Evolutionary conservation across 306 rosid genomes (phyloP).

Genomic region (Trifolium subterraneum): DNA sequence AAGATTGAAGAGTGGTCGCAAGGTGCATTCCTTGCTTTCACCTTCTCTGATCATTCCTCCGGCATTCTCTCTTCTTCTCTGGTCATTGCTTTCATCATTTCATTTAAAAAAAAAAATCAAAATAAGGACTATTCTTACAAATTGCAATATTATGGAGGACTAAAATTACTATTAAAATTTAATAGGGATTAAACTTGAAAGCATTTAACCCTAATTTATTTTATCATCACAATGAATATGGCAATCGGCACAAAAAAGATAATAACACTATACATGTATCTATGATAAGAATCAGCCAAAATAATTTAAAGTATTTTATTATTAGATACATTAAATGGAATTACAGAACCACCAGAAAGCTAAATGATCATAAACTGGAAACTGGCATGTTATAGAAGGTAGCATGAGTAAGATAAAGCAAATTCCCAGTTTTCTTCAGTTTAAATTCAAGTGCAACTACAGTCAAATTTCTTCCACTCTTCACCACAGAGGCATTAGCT

Average conservation of each 20-base stretch:
- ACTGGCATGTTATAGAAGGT: constrained; percentile 53
- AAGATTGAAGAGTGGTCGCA: too few species aligned
- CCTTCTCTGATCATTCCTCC: too few species aligned
- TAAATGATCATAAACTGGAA: constrained; percentile 44
- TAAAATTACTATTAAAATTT: too few species aligned
- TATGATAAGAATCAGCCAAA: background rate
- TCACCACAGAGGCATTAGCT: constrained; percentile 66
- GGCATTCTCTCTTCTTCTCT: too few species aligned
- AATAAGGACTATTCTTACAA: too few species aligned
- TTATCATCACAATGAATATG: constrained; percentile 6
- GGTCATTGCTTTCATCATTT: too few species aligned
- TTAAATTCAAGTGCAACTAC: constrained; percentile 66
- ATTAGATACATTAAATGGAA: background rate
- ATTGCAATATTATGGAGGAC: too few species aligned
- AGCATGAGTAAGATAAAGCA: constrained; percentile 54
- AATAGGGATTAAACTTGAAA: too few species aligned
- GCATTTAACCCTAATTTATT: too few species aligned
- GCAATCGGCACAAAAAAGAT: background rate
- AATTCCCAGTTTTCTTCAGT: constrained; percentile 54
- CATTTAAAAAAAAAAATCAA: too few species aligned
- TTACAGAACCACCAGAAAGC: constrained; percentile 22
- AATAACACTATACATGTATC: background rate
- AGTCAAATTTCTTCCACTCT: constrained; percentile 77
- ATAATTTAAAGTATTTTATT: background rate
- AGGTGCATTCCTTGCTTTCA: too few species aligned